Conservation (phyloP, 176 grass and related monocot genomes). For the Elymus sibiricus region DNA sequence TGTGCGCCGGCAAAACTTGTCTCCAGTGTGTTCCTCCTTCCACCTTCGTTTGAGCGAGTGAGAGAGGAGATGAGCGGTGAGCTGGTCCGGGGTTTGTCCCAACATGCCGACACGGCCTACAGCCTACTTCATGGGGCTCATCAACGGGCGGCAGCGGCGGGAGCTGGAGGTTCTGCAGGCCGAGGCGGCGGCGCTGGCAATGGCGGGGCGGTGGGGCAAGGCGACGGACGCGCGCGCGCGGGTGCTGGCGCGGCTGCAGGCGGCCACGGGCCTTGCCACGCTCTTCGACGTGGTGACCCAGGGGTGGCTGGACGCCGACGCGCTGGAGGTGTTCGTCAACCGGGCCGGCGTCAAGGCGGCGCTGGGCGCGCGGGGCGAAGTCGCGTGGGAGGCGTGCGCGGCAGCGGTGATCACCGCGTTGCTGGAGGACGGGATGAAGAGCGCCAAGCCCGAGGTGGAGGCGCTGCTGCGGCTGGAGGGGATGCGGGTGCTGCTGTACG, state of each 20-base stretch:
- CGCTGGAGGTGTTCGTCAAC: slow-evolving; percentile 31
- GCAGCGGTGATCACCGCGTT: slow-evolving; percentile 8
- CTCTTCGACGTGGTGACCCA: slow-evolving; percentile 42
- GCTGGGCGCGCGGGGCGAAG: slow-evolving; percentile 7
- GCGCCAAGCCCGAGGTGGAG: slow-evolving; percentile 46
- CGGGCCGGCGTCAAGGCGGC: slow-evolving; percentile 33
- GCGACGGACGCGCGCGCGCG: slow-evolving; percentile 32
- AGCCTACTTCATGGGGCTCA: slow-evolving; percentile 51
- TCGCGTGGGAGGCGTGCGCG: slow-evolving; percentile 35
- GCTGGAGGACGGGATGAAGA: slow-evolving; percentile 65
- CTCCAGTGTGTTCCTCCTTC: no score
- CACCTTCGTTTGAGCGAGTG: no score
- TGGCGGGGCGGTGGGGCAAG: slow-evolving; percentile 9
- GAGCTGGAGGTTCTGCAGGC: slow-evolving; percentile 35
- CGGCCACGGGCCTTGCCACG: slow-evolving; percentile 33
- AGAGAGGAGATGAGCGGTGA: no score
- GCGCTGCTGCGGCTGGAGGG: slow-evolving; percentile 30
- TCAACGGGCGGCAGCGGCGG: slow-evolving; percentile 23
- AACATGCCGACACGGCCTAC: slow-evolving; percentile 36
- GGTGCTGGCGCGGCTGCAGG: slow-evolving; percentile 25
- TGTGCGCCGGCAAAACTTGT: no score
- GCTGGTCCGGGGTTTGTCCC: no score
- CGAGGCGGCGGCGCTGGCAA: background rate
- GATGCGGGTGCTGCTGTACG: slow-evolving; percentile 47
- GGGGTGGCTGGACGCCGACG: background rate